These are phyloP conservation scores for Nitzschia sp. DNA, from an alignment of 108 stramenopile genomes.

Conservation along the genomic window DNA sequence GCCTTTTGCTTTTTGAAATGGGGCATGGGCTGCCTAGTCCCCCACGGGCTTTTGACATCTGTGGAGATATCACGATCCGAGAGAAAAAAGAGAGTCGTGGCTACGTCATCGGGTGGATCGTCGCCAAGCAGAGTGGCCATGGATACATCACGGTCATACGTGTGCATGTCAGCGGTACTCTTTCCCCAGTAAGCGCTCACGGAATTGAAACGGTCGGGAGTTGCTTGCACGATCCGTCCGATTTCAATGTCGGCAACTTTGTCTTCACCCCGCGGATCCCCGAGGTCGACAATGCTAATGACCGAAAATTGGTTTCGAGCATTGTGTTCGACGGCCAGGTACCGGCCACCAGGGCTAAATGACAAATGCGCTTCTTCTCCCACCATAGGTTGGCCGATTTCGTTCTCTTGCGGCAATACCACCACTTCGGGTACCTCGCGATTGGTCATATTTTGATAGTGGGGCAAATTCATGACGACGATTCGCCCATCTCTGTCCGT, in stretches of 20 bases:
- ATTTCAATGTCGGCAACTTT: conserved; percentile 43
- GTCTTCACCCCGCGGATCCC: conserved; percentile 34
- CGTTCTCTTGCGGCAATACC: conserved; percentile 56
- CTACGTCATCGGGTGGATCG: conserved; percentile 17
- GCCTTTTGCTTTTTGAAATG: conserved; percentile 36
- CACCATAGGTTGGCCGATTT: conserved; percentile 55
- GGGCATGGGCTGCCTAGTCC: conserved; percentile 60
- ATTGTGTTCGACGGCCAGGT: conserved; percentile 56
- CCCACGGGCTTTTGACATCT: conserved; percentile 64
- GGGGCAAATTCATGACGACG: conserved; percentile 57
- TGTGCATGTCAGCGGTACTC: conserved; percentile 20
- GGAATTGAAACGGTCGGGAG: conserved; percentile 63
- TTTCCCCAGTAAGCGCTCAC: conserved; percentile 51
- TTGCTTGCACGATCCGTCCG: conserved; percentile 72
- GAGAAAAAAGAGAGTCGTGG: conserved; percentile 62
- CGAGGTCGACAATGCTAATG: conserved; percentile 71
- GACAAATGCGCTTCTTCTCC: conserved; percentile 36
- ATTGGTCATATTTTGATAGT: conserved; percentile 20
- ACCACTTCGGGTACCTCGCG: conserved; percentile 7
- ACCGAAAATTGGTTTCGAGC: conserved; percentile 68
- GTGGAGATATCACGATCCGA: conserved; percentile 65
- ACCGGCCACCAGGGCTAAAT: conserved; percentile 63
- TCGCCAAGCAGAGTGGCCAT: conserved; percentile 22
- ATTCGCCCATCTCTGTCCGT: conserved; percentile 69
- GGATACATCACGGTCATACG: conserved; percentile 15